Conservation (phyloP, 495 filamentous ascomycete species). For the Venustampulla echinocandica region DNA sequence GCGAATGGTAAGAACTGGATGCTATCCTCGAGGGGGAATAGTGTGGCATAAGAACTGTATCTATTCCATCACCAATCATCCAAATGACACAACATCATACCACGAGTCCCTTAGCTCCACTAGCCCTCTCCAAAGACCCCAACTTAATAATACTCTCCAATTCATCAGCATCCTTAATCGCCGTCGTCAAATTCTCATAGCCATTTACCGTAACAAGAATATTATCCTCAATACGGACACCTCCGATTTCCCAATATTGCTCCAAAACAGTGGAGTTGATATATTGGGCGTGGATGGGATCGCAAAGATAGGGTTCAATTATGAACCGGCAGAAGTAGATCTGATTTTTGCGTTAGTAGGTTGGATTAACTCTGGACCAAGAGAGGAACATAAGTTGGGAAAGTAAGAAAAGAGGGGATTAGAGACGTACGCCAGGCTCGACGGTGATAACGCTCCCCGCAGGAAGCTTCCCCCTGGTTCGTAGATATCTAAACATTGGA, state of each 20-base stretch:
- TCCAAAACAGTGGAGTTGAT: slow-evolving; percentile 69
- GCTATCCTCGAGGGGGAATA: too few relatives aligned
- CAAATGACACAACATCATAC: too few relatives aligned
- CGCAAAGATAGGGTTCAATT: slow-evolving; percentile 69
- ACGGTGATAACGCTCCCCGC: slow-evolving; percentile 79
- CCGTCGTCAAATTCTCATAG: slow-evolving; percentile 69
- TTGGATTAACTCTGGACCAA: background rate
- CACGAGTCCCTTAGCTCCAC: too few relatives aligned
- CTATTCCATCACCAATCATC: too few relatives aligned
- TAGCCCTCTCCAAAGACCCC: background rate
- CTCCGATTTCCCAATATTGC: slow-evolving; percentile 83
- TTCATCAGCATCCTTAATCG: slow-evolving; percentile 63
- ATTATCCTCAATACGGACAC: slow-evolving; percentile 67
- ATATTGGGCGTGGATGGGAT: slow-evolving; percentile 58
- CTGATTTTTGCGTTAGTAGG: slow-evolving; percentile 12
- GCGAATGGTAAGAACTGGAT: too few relatives aligned
- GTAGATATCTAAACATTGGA: slow-evolving; percentile 73
- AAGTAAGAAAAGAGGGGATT: background rate
- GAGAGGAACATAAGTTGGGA: background rate
- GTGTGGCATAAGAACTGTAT: too few relatives aligned
- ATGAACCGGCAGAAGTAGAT: slow-evolving; percentile 95
- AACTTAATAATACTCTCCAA: slow-evolving; percentile 50
- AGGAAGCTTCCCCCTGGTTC: slow-evolving; percentile 69
- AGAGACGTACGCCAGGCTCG: slow-evolving; percentile 64
- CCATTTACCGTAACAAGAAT: slow-evolving; percentile 71